Conservation (phyloP, 495 filamentous ascomycete species). For the Aspergillus saccharolyticus region DNA sequence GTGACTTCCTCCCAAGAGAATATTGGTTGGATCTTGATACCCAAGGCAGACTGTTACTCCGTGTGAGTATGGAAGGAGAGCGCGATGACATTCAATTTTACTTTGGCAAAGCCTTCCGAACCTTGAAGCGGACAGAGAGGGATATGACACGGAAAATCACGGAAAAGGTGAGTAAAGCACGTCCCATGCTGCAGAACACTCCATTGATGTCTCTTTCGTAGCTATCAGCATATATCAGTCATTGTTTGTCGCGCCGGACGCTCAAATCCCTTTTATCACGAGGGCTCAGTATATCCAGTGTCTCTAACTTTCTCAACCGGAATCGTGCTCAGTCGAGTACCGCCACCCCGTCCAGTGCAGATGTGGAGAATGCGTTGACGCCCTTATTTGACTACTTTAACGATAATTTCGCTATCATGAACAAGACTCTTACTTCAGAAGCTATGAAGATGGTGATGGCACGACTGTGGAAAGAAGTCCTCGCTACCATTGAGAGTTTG, state of each 20-base stretch:
- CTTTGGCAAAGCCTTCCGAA: conserved; percentile 94
- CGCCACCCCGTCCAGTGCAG: conserved; percentile 58
- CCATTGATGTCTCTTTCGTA: conserved; percentile 31
- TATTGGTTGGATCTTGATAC: conserved; percentile 98
- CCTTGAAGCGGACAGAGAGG: conserved; percentile 87
- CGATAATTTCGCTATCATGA: conserved; percentile 99
- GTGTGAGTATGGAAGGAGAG: conserved; percentile 98
- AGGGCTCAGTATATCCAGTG: conserved; percentile 67
- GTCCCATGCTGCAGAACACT: not conserved
- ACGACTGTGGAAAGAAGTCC: conserved; percentile 94
- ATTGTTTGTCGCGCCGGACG: conserved; percentile 77
- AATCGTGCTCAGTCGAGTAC: conserved; percentile 51
- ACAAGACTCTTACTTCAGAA: conserved; percentile 83
- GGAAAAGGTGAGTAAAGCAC: conserved; percentile 69
- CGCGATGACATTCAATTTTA: conserved; percentile 98
- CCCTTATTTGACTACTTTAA: conserved; percentile 97
- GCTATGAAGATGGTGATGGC: conserved; percentile 99
- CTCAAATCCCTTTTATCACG: conserved; percentile 67
- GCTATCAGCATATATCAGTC: conserved; percentile 92
- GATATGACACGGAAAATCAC: conserved; percentile 99
- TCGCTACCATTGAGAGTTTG: conserved; percentile 82
- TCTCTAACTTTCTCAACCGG: conserved; percentile 73
- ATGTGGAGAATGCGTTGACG: conserved; percentile 75
- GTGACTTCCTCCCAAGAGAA: conserved; percentile 89
- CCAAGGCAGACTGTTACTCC: conserved; percentile 80